Evolutionary conservation across 805 yeast genomes (phyloP), one percentile per base, ranked within the genome.

Genomic region (Pachysolen tannophilus): DNA sequence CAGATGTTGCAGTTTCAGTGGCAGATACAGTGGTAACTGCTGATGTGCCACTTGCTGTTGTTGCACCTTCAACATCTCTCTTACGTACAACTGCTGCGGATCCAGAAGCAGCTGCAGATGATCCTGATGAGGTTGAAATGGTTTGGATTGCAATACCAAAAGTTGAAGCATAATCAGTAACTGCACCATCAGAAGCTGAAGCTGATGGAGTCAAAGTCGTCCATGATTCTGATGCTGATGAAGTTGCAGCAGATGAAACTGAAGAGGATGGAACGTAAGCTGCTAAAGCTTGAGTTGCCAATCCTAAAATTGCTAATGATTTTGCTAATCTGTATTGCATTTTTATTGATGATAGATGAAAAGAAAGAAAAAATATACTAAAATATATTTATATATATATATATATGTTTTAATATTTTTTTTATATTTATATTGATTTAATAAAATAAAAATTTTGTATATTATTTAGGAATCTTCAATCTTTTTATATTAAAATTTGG

Each of bases 91-190:
- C 58, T 48, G 43, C 56, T 38, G 64, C 54, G 20, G 65, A 47
- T 30, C 68, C 47, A 39, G 66, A 40, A 19, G 60, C 52, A 43
- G 56, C 39, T 33, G 60, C 49, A 18, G 61, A 43, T 15, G 41
- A 23, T n/a, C 30, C 37, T 9, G 60, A 59, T 50, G 69, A 75
- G 49, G 68, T 55, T 52, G 69, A 73, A 44, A 74, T 72, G 43
- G 70, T 75, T 53, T 45, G 20, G 60, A 80, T 75, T 39, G 80
- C 81, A 48, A 81, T 78, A 61, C 87, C 88, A 48, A 80, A 80
- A 33, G 68, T 52, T 32, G 60, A 55, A 28, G 71, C 40, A 65
- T 69, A 71, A 47, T 73, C 73, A 32, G 82, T 71, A 32, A 67
- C 46, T 41, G 75, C 79, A 48, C 76, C 75, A 8, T 67, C 37